phyloP scores from a whole-genome alignment of 2,329 filamentous ascomycete species.

The Penicillium paneum region DNA sequence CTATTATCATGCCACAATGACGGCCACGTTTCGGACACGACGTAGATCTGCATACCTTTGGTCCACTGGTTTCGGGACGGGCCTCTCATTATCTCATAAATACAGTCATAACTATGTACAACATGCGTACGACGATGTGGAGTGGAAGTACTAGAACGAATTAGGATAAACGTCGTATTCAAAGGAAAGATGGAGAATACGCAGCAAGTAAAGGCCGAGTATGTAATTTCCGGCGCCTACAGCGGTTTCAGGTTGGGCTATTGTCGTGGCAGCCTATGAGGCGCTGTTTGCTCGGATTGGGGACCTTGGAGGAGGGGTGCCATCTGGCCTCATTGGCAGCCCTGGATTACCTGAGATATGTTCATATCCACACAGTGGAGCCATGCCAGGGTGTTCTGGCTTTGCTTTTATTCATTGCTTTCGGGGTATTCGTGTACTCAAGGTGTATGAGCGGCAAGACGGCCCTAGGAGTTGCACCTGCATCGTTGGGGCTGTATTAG shows the following conservation, averaged over 20 bases:
- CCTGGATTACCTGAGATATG: conserved; percentile 7
- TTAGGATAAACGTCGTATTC: background rate
- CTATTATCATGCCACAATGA: conserved; percentile 4
- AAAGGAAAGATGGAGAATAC: background rate
- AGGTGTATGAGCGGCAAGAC: background rate
- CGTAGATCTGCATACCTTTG: conserved; percentile 8
- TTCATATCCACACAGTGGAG: conserved; percentile 10
- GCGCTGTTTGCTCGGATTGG: conserved; percentile 14
- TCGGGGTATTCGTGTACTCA: background rate
- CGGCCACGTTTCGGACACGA: conserved; percentile 3
- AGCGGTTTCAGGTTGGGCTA: conserved; percentile 15
- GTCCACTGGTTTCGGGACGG: conserved; percentile 19
- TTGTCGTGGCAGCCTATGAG: conserved; percentile 18
- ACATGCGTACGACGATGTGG: background rate
- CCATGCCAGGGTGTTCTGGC: background rate
- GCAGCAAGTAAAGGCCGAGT: background rate
- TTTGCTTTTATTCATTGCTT: background rate
- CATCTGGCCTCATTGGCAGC: conserved; percentile 19
- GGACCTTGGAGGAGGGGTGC: conserved; percentile 24
- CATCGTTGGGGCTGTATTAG: background rate
- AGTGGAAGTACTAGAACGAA: background rate
- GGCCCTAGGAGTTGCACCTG: background rate
- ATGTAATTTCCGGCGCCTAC: conserved; percentile 20
- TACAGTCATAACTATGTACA: conserved; percentile 10
- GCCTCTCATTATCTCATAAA: conserved; percentile 17